phyloP scores from a whole-genome alignment of 177 flowering plant species.

The Vitis hybrid region DNA sequence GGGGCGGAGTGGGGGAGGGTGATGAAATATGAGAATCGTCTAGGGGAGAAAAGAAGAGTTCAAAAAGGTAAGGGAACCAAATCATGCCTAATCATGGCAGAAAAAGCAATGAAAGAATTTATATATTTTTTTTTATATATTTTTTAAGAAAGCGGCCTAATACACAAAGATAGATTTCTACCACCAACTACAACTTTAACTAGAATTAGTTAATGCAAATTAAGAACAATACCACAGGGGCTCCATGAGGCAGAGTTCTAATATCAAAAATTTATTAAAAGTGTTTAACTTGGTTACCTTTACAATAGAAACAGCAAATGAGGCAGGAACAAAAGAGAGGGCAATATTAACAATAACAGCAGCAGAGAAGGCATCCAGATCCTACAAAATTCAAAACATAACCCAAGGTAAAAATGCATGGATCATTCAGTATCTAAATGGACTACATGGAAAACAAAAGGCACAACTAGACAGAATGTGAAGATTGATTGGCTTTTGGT shows the following conservation, averaged over 20 bases:
- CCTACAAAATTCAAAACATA: constrained; percentile 48
- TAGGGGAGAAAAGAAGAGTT: too few species aligned
- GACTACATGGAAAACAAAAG: not conserved
- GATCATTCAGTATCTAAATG: not conserved
- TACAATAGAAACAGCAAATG: constrained; percentile 94
- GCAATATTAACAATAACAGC: constrained; percentile 83
- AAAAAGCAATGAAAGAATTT: too few species aligned
- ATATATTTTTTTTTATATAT: too few species aligned
- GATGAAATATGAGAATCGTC: too few species aligned
- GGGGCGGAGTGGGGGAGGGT: too few species aligned
- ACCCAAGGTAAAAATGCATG: not conserved
- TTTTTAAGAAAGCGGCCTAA: too few species aligned
- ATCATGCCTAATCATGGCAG: too few species aligned
- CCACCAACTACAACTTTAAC: too few species aligned
- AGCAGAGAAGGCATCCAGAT: constrained; percentile 95
- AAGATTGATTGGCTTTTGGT: not conserved
- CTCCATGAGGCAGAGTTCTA: not conserved
- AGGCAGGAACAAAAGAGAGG: constrained; percentile 95
- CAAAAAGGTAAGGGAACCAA: too few species aligned
- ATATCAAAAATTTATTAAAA: not conserved
- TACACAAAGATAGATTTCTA: too few species aligned
- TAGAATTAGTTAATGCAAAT: not conserved
- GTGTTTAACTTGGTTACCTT: constrained; percentile 54
- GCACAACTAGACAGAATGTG: not conserved
- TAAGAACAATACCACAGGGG: not conserved